A percentile compares a stretch with the other conserved stretches of the same genome.
These are phyloP conservation scores for Apiotrichum gracile DNA, from an alignment of 1,284 basidiomycete genomes.

Conservation along the genomic window DNA sequence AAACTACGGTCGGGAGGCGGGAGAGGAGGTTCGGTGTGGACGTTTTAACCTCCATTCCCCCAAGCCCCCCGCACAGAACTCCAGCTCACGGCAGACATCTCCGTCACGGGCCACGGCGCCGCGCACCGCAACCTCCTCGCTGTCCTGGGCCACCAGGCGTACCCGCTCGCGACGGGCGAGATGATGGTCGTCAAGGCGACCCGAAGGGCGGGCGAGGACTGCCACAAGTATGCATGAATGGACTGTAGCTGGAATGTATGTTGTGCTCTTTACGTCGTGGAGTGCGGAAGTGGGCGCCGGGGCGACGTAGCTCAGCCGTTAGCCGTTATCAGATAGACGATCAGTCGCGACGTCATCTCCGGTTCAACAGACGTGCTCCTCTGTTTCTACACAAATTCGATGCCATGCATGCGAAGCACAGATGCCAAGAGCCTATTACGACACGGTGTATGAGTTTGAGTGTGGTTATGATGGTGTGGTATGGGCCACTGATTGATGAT, in stretches of 20 bases:
- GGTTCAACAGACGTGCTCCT: not conserved
- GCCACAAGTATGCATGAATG: no score
- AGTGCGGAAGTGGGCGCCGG: no score
- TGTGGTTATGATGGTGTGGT: no score
- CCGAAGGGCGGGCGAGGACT: not conserved
- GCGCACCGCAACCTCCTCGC: constrained; percentile 44
- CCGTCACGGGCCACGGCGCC: constrained; percentile 50
- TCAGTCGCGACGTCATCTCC: no score
- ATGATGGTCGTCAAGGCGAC: constrained; percentile 47
- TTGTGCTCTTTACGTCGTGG: no score
- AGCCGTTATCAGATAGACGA: no score
- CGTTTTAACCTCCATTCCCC: no score
- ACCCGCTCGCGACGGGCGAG: constrained; percentile 44
- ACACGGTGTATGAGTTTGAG: no score
- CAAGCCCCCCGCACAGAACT: no score
- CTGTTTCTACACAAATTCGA: not conserved
- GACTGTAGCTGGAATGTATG: no score
- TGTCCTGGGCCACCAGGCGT: constrained; percentile 41
- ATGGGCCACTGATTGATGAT: no score
- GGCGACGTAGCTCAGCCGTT: no score
- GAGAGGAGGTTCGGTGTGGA: not conserved
- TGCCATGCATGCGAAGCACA: not conserved
- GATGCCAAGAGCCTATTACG: not conserved
- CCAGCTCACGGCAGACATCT: constrained; percentile 36
- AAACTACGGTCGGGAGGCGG: not conserved